phyloP scores from a whole-genome alignment of 176 grass and related monocot genomes.

The Thinopyrum elongatum region DNA sequence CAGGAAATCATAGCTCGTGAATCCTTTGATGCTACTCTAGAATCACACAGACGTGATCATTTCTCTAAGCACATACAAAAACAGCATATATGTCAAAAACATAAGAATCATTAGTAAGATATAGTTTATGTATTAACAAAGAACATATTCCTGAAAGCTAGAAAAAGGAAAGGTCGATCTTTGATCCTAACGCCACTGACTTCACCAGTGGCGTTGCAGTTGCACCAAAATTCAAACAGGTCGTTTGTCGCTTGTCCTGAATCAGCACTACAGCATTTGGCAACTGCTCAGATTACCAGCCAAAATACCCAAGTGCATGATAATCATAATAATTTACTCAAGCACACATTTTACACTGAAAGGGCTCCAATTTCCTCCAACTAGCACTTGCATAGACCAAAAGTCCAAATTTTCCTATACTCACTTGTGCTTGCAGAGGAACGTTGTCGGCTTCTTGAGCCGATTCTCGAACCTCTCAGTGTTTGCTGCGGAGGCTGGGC shows the following conservation, averaged over 20 bases:
- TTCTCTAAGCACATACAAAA: neutral
- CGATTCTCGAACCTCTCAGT: constrained; percentile 77
- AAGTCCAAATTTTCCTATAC: constrained; percentile 4
- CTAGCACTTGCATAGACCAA: neutral
- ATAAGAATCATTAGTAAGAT: neutral
- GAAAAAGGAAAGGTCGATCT: neutral
- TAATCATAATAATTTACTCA: neutral
- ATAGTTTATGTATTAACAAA: neutral
- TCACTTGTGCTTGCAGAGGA: constrained; percentile 85
- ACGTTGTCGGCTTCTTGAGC: constrained; percentile 92
- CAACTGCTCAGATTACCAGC: constrained; percentile 6
- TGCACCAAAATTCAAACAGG: neutral
- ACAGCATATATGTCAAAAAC: neutral
- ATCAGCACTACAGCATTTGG: constrained; percentile 25
- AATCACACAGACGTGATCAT: too few species aligned
- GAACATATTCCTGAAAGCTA: neutral
- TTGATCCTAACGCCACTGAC: neutral
- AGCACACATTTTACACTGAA: neutral
- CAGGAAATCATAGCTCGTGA: neutral
- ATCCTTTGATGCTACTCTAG: neutral
- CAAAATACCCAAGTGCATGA: constrained; percentile 10
- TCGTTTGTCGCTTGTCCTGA: neutral
- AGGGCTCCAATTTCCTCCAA: neutral
- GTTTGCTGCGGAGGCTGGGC: constrained; percentile 29
- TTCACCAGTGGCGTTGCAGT: neutral